Evolutionary conservation across 495 filamentous ascomycete genomes (phyloP).

Genomic region (Stereocaulon alpinum): DNA sequence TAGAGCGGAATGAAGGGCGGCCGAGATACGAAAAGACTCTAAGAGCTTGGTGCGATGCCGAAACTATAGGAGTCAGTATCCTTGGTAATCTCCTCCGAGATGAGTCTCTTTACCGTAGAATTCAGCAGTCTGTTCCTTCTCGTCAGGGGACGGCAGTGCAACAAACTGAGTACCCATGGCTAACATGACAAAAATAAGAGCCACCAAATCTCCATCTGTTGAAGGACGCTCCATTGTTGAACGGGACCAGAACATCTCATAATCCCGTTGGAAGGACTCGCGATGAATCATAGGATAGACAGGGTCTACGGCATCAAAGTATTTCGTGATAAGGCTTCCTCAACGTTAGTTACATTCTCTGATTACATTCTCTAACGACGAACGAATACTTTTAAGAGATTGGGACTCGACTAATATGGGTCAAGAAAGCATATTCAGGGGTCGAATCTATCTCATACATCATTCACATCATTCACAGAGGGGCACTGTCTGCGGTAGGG

Average conservation of each 20-base stretch:
- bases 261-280: slow-evolving; percentile 56
- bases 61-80: slow-evolving; percentile 30
- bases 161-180: slow-evolving; percentile 67
- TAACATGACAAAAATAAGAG: slow-evolving; percentile 57
- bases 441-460: too few relatives aligned
- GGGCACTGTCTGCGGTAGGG: neutral
- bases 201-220: slow-evolving; percentile 50
- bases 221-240: slow-evolving; percentile 37
- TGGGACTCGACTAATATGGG: too few relatives aligned
- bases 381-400: neutral
- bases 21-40: slow-evolving; percentile 59
- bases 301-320: slow-evolving; percentile 64
- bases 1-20: slow-evolving; percentile 51
- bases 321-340: slow-evolving; percentile 44
- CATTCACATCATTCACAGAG: too few relatives aligned
- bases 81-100: neutral
- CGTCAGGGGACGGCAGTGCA: slow-evolving; percentile 39
- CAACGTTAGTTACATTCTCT: neutral
- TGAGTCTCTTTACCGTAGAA: slow-evolving; percentile 41
- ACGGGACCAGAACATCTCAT: slow-evolving; percentile 58
- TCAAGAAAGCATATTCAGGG: neutral
- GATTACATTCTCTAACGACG: neutral
- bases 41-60: slow-evolving; percentile 59
- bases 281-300: slow-evolving; percentile 64
- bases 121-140: slow-evolving; percentile 58